A percentile compares a stretch with the other conserved stretches of the same genome.
These are phyloP conservation scores for Phialocephala sp. DNA, from an alignment of 2,329 filamentous ascomycete species.

Conservation along the genomic window DNA sequence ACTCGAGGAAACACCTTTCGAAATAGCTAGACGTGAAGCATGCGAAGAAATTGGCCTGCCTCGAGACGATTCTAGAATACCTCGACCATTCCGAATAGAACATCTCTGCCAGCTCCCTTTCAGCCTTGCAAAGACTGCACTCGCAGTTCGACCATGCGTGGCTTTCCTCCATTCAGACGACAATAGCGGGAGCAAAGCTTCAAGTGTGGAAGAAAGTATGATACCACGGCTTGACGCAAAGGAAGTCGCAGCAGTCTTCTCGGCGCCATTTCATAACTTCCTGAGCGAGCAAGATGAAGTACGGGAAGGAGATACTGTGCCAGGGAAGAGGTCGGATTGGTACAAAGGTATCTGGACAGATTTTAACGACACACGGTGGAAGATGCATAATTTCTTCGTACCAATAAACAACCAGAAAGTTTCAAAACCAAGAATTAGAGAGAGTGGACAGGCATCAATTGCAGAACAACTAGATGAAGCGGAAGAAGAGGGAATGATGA, in stretches of 20 bases:
- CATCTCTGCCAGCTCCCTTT: slow-evolving; percentile 85
- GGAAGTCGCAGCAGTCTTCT: slow-evolving; percentile 94
- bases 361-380: slow-evolving; percentile 81
- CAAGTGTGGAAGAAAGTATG: slow-evolving; percentile 69
- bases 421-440: slow-evolving; percentile 56
- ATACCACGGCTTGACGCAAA: slow-evolving; percentile 84
- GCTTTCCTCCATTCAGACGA: slow-evolving; percentile 74
- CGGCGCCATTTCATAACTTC: slow-evolving; percentile 86
- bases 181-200: slow-evolving; percentile 41
- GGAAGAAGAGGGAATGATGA: slow-evolving; percentile 50
- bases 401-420: slow-evolving; percentile 76
- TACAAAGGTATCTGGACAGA: slow-evolving; percentile 83
- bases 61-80: slow-evolving; percentile 69
- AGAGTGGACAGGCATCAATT: slow-evolving; percentile 51
- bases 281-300: slow-evolving; percentile 65
- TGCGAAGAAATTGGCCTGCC: slow-evolving; percentile 93
- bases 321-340: slow-evolving; percentile 59
- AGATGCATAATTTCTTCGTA: slow-evolving; percentile 90
- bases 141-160: slow-evolving; percentile 77
- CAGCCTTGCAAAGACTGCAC: slow-evolving; percentile 73
- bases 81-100: slow-evolving; percentile 81
- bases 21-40: slow-evolving; percentile 88
- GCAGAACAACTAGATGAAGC: slow-evolving; percentile 54
- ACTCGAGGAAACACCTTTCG: slow-evolving; percentile 65
- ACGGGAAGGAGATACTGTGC: slow-evolving; percentile 39